Evolutionary conservation across 352 stramenopile genomes (phyloP).

Genomic region (Phytophthora pistaciae): DNA sequence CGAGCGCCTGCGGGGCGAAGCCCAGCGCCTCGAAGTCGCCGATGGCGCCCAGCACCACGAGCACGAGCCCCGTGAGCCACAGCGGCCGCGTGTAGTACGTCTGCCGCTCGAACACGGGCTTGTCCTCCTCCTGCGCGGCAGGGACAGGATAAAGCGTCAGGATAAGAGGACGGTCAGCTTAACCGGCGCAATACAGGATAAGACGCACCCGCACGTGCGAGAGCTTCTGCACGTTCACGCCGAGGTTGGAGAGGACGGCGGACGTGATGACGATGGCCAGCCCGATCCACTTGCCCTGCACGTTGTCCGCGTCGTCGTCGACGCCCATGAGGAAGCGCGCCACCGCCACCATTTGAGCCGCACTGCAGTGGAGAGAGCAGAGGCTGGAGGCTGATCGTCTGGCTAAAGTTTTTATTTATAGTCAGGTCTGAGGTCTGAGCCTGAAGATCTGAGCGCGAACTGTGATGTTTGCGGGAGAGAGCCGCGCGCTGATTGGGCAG

Average conservation of each 20-base stretch:
- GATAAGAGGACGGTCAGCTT: not conserved
- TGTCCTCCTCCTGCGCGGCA: slow-evolving; percentile 61
- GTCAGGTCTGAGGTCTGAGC: not conserved
- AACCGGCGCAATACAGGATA: too few relatives aligned
- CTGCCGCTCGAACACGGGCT: slow-evolving; percentile 65
- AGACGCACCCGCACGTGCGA: slow-evolving; percentile 76
- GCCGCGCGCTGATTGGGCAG: slow-evolving; percentile 16
- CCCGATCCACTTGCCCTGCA: slow-evolving; percentile 87
- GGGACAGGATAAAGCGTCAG: slow-evolving; percentile 2
- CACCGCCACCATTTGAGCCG: slow-evolving; percentile 20
- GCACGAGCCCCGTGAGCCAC: slow-evolving; percentile 85
- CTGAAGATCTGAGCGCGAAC: slow-evolving; percentile 32
- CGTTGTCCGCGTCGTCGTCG: slow-evolving; percentile 49
- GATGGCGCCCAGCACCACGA: slow-evolving; percentile 83
- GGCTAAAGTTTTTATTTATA: slow-evolving; percentile 6
- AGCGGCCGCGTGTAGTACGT: slow-evolving; percentile 87
- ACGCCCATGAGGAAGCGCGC: slow-evolving; percentile 34
- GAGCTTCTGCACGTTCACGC: slow-evolving; percentile 89
- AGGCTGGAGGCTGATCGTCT: not conserved
- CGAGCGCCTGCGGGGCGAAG: too few relatives aligned
- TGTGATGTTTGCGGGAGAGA: slow-evolving; percentile 31
- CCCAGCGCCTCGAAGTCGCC: slow-evolving; percentile 90
- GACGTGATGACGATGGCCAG: slow-evolving; percentile 82
- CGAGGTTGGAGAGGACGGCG: slow-evolving; percentile 86
- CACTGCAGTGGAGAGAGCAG: slow-evolving; percentile 10